These are phyloP conservation scores for Arachis stenosperma DNA, from an alignment of 306 rosid species.

Conservation along the genomic window DNA sequence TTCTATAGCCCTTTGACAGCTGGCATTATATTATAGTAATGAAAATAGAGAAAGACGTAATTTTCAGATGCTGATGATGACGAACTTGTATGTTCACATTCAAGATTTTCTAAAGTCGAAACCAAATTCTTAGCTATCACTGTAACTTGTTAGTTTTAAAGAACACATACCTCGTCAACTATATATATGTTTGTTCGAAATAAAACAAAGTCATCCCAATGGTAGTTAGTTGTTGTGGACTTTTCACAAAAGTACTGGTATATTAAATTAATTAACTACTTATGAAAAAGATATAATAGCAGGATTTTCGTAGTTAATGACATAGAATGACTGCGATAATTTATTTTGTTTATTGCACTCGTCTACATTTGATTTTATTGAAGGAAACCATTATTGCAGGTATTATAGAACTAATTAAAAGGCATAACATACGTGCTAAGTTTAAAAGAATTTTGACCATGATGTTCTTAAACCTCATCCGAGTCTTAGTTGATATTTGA, in stretches of 20 bases:
- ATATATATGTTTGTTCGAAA: neutral
- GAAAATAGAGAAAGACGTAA: neutral
- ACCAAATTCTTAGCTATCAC: neutral
- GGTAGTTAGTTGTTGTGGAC: neutral
- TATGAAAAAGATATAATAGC: neutral
- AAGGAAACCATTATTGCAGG: no score
- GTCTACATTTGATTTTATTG: neutral
- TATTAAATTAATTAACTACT: neutral
- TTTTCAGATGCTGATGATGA: neutral
- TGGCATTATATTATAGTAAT: neutral
- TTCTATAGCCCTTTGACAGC: neutral
- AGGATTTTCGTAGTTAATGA: neutral
- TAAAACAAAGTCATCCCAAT: neutral
- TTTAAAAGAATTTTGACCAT: no score
- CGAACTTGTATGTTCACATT: neutral
- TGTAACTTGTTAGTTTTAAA: constrained; percentile 1
- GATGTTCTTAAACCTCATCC: no score
- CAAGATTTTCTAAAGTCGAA: neutral
- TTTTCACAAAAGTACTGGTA: neutral
- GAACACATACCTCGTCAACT: neutral
- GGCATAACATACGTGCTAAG: neutral
- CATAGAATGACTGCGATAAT: neutral
- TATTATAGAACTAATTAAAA: neutral
- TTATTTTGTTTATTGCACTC: neutral
- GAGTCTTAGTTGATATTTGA: no score